phyloP scores from a whole-genome alignment of 2,329 filamentous ascomycete species.

The Chalaropsis thielavioides region DNA sequence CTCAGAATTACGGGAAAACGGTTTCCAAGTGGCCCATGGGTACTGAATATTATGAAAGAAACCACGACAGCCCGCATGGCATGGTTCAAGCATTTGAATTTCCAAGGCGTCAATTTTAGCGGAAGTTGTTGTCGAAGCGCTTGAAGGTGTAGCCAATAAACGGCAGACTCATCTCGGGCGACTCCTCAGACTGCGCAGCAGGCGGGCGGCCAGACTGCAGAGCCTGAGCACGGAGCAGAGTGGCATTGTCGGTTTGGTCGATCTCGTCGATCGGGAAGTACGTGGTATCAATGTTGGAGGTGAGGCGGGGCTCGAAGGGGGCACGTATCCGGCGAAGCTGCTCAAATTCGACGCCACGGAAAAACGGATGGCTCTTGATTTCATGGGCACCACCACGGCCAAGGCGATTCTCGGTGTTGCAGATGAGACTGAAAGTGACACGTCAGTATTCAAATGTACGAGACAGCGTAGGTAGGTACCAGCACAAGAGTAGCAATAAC shows the following conservation, averaged over 20 bases:
- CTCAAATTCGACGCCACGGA: conserved; percentile 92
- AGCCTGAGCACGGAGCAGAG: conserved; percentile 70
- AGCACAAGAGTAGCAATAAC: conserved; percentile 22
- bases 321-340: conserved; percentile 82
- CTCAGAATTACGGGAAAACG: conserved; percentile 19
- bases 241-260: conserved; percentile 87
- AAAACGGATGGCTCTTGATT: conserved; percentile 89
- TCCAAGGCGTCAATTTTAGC: conserved; percentile 27
- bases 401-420: conserved; percentile 82
- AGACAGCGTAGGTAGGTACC: neutral
- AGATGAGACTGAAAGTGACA: conserved; percentile 55
- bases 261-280: conserved; percentile 99
- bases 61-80: neutral
- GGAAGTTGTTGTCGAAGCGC: conserved; percentile 68
- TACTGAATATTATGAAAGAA: conserved; percentile 11
- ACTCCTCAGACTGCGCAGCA: conserved; percentile 41
- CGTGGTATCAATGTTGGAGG: conserved; percentile 86
- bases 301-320: conserved; percentile 87
- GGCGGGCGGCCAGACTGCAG: conserved; percentile 46
- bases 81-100: neutral
- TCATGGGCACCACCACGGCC: conserved; percentile 76
- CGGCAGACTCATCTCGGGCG: conserved; percentile 74
- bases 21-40: neutral
- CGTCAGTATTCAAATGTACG: conserved; percentile 17
- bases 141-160: conserved; percentile 95